Evolutionary conservation across 805 yeast species (phyloP).

Genomic region (Pichia ethanolica): DNA sequence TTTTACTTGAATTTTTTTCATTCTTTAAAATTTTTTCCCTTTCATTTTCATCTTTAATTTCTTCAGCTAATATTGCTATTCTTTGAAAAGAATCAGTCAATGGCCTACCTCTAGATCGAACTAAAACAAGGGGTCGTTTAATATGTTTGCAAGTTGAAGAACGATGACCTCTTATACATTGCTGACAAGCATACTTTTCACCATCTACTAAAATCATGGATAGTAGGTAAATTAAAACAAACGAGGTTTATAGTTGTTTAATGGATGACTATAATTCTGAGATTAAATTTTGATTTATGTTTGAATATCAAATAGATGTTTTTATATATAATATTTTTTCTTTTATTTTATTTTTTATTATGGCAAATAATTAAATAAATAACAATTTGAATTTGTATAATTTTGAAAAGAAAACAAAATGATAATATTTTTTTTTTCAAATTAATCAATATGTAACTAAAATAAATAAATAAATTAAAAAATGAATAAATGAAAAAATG

Average conservation of each 20-base stretch:
- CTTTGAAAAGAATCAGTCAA: slow-evolving; percentile 49
- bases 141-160: slow-evolving; percentile 83
- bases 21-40: not conserved
- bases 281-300: too few relatives aligned
- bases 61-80: slow-evolving; percentile 51
- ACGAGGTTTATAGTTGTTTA: not conserved
- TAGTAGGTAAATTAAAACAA: not conserved
- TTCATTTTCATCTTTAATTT: slow-evolving; percentile 6
- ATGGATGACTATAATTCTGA: too few relatives aligned
- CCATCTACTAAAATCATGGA: slow-evolving; percentile 63
- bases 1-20: not conserved
- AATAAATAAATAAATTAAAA: too few relatives aligned
- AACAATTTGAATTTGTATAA: too few relatives aligned
- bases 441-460: too few relatives aligned
- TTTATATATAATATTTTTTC: too few relatives aligned
- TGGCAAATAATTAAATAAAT: too few relatives aligned
- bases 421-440: too few relatives aligned
- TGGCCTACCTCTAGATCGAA: slow-evolving; percentile 87
- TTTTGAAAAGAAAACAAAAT: too few relatives aligned
- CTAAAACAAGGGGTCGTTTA: slow-evolving; percentile 72
- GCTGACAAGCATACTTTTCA: slow-evolving; percentile 74
- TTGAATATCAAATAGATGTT: too few relatives aligned
- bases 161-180: slow-evolving; percentile 89
- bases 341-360: too few relatives aligned
- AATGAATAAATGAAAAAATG: too few relatives aligned